Conservation (phyloP, 2,329 filamentous ascomycete species). For the Cladosporium sp. region DNA sequence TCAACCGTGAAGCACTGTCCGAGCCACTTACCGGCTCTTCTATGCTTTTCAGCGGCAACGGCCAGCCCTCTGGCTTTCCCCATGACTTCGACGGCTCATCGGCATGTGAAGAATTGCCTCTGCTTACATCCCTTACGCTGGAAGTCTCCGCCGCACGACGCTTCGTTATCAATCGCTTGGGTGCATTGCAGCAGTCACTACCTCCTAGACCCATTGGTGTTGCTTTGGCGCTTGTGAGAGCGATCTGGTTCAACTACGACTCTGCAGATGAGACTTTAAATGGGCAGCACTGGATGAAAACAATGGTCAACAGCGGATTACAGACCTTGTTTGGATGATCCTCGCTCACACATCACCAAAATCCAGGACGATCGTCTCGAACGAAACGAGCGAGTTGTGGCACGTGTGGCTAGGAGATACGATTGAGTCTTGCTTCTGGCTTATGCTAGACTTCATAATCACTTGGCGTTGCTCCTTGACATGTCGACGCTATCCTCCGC, state of each 20-base stretch:
- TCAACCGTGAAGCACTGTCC: background rate
- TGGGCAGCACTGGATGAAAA: slow-evolving; percentile 13
- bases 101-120: background rate
- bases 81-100: background rate
- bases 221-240: slow-evolving; percentile 15
- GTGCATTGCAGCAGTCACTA: slow-evolving; percentile 12
- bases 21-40: background rate
- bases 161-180: slow-evolving; percentile 18
- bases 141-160: slow-evolving; percentile 10
- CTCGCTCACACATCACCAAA: background rate
- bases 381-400: background rate
- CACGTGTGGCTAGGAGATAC: background rate
- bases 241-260: slow-evolving; percentile 19
- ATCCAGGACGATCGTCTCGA: background rate
- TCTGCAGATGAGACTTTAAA: background rate
- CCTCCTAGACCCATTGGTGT: slow-evolving; percentile 13
- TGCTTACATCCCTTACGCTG: slow-evolving; percentile 13
- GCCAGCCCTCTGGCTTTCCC: background rate
- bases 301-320: slow-evolving; percentile 15
- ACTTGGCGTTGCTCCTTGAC: background rate
- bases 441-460: background rate
- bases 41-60: background rate
- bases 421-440: background rate
- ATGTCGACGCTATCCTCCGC: background rate
- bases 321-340: slow-evolving; percentile 18